Conservation (phyloP, 1,284 basidiomycete genomes). For the Moesziomyces aphidis region DNA sequence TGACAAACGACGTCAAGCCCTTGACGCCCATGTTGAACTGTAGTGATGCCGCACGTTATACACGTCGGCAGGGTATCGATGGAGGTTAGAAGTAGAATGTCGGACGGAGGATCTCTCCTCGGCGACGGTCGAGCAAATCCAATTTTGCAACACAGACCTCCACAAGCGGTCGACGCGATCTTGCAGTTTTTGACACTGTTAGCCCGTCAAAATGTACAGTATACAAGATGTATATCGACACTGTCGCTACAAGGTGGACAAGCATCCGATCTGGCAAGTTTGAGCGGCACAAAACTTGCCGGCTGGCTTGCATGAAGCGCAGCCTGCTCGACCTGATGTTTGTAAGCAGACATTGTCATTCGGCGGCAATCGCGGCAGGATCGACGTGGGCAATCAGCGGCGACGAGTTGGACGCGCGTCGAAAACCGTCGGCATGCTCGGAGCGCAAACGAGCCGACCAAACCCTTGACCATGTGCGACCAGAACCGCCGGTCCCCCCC, state of each 20-base stretch:
- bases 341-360: no score
- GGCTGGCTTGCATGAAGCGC: no score
- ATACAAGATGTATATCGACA: no score
- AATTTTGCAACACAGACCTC: constrained; percentile 2
- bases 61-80: background rate
- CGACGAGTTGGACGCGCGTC: no score
- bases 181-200: background rate
- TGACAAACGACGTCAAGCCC: constrained; percentile 50
- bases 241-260: no score
- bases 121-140: background rate
- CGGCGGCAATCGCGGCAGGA: background rate
- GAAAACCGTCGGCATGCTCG: constrained; percentile 3
- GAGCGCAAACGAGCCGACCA: no score
- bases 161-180: background rate
- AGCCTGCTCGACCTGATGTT: no score
- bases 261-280: no score
- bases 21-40: constrained; percentile 47
- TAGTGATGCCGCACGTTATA: background rate
- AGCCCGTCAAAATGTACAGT: background rate
- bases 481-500: no score
- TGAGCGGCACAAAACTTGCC: no score
- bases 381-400: no score
- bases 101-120: background rate
- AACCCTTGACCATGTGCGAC: no score
- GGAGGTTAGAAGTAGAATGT: background rate